Base-by-base conservation (phyloP, 1,284 basidiomycete species). In the Ustilago vetiveriae region DNA sequence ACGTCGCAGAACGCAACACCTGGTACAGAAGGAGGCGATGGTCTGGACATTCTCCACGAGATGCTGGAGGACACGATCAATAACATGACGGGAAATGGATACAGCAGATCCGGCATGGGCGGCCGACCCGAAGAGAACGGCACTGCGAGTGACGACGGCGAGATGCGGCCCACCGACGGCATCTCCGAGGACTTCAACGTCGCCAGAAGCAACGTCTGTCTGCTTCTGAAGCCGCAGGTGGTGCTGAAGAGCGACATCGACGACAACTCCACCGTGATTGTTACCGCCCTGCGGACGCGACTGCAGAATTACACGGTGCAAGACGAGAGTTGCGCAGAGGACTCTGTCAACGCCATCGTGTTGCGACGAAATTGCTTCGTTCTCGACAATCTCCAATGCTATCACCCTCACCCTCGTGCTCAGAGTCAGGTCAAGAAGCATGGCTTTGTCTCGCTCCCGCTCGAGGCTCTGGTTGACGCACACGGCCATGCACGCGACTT, bases 151-250 rank as follows among this genome's bases (percentile, higher is more conserved):
- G 26, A 51, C 24, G 50, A 63, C 4, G 37, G 49, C 11, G 58
- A 57, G 27, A 52, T 57, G 23, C 54, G 26, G 11, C 72, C 78
- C 11, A 66, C 63, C 9, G 65, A 72, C 26, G 79, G 78, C 27
- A 79, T 85, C 23, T 81, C 83, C 3, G 80, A 83, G 10, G 82
- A 82, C 3, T 85, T 83, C 57, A 69, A 75, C 0, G 80, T 85
- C 37, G 82, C 83, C 52, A 84, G 90, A 66, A 89, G 89, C 55
- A 88, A 92, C 78, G 90, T 91, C 73, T 90, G 91, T 73, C 85
- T 95, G 22, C 86, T 98, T 16, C 84, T 96, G 57, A 94, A 94
- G 78, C 94, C 95, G 16, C 95, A 98, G 82, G 87, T 98, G 43
- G 88, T 94, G 3, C 84, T 98, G 24, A 86, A 88, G 32, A 90